These are phyloP conservation scores for Martiniozyma abietophila DNA, from an alignment of 805 yeast species.

Conservation along the genomic window DNA sequence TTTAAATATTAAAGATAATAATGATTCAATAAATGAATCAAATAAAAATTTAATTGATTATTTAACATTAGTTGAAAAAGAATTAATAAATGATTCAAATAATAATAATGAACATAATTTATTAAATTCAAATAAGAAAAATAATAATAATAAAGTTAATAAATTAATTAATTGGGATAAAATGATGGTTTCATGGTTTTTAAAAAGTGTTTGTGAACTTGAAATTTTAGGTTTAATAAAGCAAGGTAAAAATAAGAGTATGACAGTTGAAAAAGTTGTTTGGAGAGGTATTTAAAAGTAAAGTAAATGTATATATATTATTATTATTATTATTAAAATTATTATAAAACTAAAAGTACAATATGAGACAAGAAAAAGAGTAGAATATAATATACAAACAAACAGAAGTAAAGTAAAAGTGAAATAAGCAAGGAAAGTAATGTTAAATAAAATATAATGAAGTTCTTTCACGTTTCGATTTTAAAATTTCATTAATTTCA, in stretches of 20 bases:
- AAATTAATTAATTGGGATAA: slow-evolving; percentile 70
- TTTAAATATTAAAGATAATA: background rate
- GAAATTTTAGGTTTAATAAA: slow-evolving; percentile 60
- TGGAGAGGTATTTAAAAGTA: slow-evolving; percentile 54
- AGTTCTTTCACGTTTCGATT: slow-evolving; percentile 9
- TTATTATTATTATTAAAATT: slow-evolving; percentile 4
- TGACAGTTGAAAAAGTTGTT: slow-evolving; percentile 55
- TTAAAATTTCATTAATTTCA: too few relatives aligned
- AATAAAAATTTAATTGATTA: background rate
- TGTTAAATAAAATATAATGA: slow-evolving; percentile 8
- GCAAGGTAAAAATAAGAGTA: slow-evolving; percentile 51
- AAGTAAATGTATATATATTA: slow-evolving; percentile 2
- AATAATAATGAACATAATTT: slow-evolving; percentile 1
- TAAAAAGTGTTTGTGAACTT: slow-evolving; percentile 65
- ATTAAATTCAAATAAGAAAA: slow-evolving; percentile 14
- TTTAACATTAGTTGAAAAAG: background rate
- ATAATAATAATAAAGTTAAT: slow-evolving; percentile 30
- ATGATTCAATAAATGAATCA: too few relatives aligned
- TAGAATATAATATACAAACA: background rate
- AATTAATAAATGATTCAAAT: too few relatives aligned
- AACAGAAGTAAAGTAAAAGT: background rate
- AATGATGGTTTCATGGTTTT: slow-evolving; percentile 58
- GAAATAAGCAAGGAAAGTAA: background rate
- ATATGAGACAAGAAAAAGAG: background rate
- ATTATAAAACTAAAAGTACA: background rate